phyloP scores from a whole-genome alignment of 192 early-diverging fungal species.

The Coemansia brasiliensis region DNA sequence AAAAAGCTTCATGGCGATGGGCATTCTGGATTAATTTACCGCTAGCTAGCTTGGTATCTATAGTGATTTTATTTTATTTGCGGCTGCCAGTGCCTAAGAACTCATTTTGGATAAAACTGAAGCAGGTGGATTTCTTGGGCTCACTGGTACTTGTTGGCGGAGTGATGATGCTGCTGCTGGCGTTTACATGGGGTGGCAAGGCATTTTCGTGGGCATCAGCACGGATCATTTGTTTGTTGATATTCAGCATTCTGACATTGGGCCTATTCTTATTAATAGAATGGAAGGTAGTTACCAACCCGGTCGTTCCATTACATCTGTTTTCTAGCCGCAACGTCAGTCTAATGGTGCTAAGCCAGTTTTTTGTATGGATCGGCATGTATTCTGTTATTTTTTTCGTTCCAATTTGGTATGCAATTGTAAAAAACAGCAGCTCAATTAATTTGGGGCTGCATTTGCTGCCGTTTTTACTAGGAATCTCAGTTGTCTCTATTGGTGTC shows the following conservation, averaged over 20 bases:
- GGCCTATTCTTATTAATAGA: constrained; percentile 57
- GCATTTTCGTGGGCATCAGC: constrained; percentile 69
- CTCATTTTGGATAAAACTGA: constrained; percentile 53
- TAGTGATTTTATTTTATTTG: constrained; percentile 37
- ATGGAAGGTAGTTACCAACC: constrained; percentile 57
- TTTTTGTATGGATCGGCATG: constrained; percentile 44
- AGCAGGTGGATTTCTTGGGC: constrained; percentile 67
- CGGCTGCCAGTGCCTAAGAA: constrained; percentile 37
- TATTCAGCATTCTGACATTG: constrained; percentile 54
- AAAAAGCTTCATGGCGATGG: constrained; percentile 52
- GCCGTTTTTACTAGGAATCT: constrained; percentile 72
- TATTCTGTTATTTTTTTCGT: constrained; percentile 62
- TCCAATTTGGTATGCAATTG: constrained; percentile 67
- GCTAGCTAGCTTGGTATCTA: constrained; percentile 39
- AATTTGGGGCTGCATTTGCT: constrained; percentile 69
- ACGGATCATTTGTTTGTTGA: constrained; percentile 59
- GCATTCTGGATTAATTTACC: constrained; percentile 62
- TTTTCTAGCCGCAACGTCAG: constrained; percentile 56
- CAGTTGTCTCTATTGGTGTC: constrained; percentile 61
- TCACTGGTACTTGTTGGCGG: constrained; percentile 56
- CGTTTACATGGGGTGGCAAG: constrained; percentile 72
- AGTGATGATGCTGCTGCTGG: constrained; percentile 66
- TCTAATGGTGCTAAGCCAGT: constrained; percentile 17
- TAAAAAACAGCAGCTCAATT: constrained; percentile 68
- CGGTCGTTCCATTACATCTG: constrained; percentile 64